Conservation (phyloP, 2,329 filamentous ascomycete genomes). For the Fusarium haematococcum region DNA sequence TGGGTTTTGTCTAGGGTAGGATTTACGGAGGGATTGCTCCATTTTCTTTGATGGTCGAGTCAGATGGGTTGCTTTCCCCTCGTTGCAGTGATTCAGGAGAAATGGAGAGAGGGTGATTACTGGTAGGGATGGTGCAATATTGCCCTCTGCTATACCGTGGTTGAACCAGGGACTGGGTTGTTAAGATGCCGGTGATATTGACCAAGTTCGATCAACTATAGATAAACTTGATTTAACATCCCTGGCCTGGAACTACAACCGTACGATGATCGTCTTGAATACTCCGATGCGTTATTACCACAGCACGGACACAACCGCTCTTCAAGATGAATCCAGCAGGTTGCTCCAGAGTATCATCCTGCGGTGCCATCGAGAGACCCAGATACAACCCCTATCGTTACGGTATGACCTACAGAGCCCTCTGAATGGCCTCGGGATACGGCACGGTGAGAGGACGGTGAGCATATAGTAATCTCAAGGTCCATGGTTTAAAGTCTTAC, state of each 20-base stretch:
- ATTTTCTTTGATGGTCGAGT: not conserved
- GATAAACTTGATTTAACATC: not conserved
- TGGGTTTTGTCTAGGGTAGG: conserved; percentile 22
- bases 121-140: conserved; percentile 18
- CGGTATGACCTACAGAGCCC: not conserved
- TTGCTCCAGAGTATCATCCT: conserved; percentile 2
- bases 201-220: not conserved
- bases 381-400: not conserved
- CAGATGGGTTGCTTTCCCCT: not conserved
- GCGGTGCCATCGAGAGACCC: conserved; percentile 1
- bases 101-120: not conserved
- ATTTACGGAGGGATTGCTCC: conserved; percentile 17
- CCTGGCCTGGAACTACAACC: not conserved
- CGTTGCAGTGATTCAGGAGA: conserved; percentile 15
- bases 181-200: not conserved
- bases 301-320: not conserved
- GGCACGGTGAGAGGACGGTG: not conserved
- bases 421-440: not conserved
- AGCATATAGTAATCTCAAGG: not conserved
- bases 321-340: not conserved
- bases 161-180: not conserved
- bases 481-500: not conserved
- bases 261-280: not conserved
- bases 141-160: conserved; percentile 2
- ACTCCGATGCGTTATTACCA: conserved; percentile 24